These are phyloP conservation scores for Microsporum audouinii DNA, from an alignment of 2,329 filamentous ascomycete species.

Conservation along the genomic window DNA sequence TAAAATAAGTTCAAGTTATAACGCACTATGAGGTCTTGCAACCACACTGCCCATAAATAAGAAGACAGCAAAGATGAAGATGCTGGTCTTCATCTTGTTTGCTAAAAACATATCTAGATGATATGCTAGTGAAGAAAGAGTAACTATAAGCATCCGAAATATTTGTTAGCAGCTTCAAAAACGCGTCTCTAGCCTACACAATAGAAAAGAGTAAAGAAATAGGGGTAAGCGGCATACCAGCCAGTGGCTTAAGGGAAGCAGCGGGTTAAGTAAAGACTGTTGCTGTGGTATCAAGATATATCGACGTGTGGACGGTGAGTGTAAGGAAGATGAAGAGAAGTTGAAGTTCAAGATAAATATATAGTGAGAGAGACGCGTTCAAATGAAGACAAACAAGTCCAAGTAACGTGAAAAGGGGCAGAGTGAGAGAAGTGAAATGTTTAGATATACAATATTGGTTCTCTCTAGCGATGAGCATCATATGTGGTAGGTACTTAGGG, in stretches of 20 bases:
- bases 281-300: neutral
- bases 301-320: neutral
- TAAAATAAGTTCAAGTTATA: neutral
- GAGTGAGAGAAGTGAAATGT: neutral
- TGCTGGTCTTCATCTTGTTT: conserved; percentile 36
- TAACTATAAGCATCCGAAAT: neutral
- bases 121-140: neutral
- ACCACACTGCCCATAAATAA: conserved; percentile 32
- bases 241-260: neutral
- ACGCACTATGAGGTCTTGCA: conserved; percentile 33
- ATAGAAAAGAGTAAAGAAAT: neutral
- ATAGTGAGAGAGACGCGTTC: neutral
- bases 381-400: neutral
- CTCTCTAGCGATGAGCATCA: too few relatives aligned
- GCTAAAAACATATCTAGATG: neutral
- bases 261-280: neutral
- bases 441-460: neutral
- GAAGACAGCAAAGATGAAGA: conserved; percentile 28
- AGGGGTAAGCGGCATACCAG: neutral
- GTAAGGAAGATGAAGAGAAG: neutral
- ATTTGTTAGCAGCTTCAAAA: neutral
- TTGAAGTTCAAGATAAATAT: neutral
- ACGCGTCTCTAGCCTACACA: neutral
- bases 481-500: too few relatives aligned
- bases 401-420: neutral